Base-by-base conservation (phyloP, 805 yeast species). In the Yarrowia sp. region DNA sequence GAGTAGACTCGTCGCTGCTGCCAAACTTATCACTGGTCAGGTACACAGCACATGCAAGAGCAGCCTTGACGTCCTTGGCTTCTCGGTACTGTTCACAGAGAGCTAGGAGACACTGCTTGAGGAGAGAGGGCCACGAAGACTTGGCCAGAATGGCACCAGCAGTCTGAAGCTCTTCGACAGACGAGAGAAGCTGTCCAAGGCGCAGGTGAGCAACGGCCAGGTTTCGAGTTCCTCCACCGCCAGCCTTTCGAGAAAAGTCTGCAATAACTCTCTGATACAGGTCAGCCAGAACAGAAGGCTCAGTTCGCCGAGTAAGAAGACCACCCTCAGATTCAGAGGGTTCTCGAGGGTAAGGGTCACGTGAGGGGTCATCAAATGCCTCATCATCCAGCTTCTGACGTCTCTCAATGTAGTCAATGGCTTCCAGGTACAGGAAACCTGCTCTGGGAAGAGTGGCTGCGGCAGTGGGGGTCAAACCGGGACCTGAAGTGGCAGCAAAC, bases 21-120 rank as follows among this genome's bases (percentile, higher is more conserved):
- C 65, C 65, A 59, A 59, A 59, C 41, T 45, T 59, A 42, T 59
- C 65, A 16, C 42, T 16, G 42, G 52, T 43, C 35, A 59, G 42
- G 14, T 59, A 59, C 1, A 59, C 65, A 35, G 65, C 65, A 45
- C 65, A 59, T 2, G 65, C 65, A 2, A 59, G 32, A 45, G 65
- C 52, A 35, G 65, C 50, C 52, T 59, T 59, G 42, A 42, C 52
- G 12, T 59, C 52, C 32, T 8, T 3, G 16, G 65, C 32, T 32
- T 59, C 65, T 19, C 65, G 35, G 65, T 59, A 59, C 46, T 43
- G 52, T 14, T 43, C 52, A 36, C 65, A 59, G 14, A 59, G 52
- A 4, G 65, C 42, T 0, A 43, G 42, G 10, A 59, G 52, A 59
- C 65, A 59, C 52, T 59, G 65, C 12, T 59, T 59, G 41, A 59